These are phyloP conservation scores for Carex pumila DNA, from an alignment of 176 grass and related monocot genomes.

Conservation along the genomic window DNA sequence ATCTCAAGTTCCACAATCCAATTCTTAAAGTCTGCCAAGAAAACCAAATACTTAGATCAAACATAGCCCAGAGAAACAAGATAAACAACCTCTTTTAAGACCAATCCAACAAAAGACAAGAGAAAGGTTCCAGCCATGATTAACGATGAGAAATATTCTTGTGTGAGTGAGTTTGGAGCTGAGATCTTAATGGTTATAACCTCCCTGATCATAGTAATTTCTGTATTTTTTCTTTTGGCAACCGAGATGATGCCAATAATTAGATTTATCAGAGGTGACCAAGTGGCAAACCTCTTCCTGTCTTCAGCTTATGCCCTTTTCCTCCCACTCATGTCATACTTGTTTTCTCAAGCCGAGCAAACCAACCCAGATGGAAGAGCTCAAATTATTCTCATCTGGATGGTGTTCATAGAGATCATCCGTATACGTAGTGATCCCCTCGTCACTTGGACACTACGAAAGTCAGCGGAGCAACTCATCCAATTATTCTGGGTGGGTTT, in stretches of 20 bases:
- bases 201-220: background rate
- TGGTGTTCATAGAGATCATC: background rate
- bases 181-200: background rate
- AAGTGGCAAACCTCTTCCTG: background rate
- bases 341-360: background rate
- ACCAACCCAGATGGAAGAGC: background rate
- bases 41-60: too few relatives aligned
- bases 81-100: too few relatives aligned
- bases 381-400: background rate
- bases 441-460: too few relatives aligned
- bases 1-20: background rate
- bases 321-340: conserved; percentile 10
- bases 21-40: too few relatives aligned
- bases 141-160: background rate
- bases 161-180: background rate
- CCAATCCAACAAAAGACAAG: background rate
- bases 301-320: background rate
- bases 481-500: too few relatives aligned
- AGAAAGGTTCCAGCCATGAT: background rate
- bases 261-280: too few relatives aligned
- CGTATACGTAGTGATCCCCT: too few relatives aligned
- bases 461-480: too few relatives aligned
- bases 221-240: too few relatives aligned
- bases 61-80: too few relatives aligned
- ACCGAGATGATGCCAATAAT: too few relatives aligned